phyloP scores from a whole-genome alignment of 768 basidiomycete species.

The Phanerochaete carnosa region DNA sequence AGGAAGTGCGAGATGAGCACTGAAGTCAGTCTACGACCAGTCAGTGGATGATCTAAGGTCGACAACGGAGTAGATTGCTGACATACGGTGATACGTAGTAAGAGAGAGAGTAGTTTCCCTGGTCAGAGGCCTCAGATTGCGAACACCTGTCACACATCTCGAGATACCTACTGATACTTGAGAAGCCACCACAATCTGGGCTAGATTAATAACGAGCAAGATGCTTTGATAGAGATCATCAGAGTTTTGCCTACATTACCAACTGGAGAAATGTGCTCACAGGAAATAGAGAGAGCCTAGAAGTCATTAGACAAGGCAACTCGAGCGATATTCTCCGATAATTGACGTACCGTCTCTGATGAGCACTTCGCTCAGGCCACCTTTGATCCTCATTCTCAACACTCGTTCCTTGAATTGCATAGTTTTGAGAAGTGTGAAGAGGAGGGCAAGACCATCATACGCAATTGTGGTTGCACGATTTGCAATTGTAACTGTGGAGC shows the following conservation, averaged over 20 bases:
- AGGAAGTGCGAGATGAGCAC: constrained; percentile 18
- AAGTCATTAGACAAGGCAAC: background rate
- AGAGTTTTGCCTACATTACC: background rate
- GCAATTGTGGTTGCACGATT: constrained; percentile 11
- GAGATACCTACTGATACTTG: constrained; percentile 10
- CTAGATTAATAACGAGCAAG: constrained; percentile 14
- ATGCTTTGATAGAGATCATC: constrained; percentile 1
- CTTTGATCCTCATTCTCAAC: background rate
- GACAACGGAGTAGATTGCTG: too few relatives aligned
- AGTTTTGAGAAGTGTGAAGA: constrained; percentile 13
- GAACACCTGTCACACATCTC: too few relatives aligned
- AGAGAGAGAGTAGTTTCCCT: constrained; percentile 16
- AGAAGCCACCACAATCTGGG: constrained; percentile 16
- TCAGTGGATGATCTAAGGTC: background rate
- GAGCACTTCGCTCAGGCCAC: background rate
- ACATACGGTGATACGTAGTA: constrained; percentile 17
- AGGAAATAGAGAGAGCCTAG: constrained; percentile 6
- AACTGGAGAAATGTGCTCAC: background rate
- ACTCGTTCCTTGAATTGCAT: background rate
- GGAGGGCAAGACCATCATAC: constrained; percentile 11
- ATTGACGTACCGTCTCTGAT: background rate
- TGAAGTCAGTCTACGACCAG: constrained; percentile 11
- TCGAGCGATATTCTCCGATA: background rate
- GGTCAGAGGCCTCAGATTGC: background rate
- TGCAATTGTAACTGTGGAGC: constrained; percentile 10